These are phyloP conservation scores for Amylocystis lapponica DNA, from an alignment of 768 basidiomycete genomes.

Conservation along the genomic window DNA sequence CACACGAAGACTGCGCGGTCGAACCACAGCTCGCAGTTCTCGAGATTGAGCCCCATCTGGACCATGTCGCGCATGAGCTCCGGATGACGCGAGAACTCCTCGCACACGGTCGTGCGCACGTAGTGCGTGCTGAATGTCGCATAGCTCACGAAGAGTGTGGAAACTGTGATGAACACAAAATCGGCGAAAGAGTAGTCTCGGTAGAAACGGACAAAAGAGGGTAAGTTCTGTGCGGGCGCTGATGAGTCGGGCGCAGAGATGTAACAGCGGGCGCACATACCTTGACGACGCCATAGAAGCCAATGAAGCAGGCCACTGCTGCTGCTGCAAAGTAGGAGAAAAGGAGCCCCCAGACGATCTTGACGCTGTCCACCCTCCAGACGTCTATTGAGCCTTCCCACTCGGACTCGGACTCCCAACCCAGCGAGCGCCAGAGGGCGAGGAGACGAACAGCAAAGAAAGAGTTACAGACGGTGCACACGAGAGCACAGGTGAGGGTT, in stretches of 20 bases:
- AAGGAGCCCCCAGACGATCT: conserved; percentile 55
- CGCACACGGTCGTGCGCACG: conserved; percentile 59
- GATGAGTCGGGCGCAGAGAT: neutral
- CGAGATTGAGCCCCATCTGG: conserved; percentile 67
- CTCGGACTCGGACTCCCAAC: conserved; percentile 43
- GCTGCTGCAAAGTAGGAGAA: conserved; percentile 63
- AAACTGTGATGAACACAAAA: conserved; percentile 62
- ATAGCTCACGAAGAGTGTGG: conserved; percentile 51
- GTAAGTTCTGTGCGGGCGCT: conserved; percentile 40
- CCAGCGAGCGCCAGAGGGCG: conserved; percentile 38
- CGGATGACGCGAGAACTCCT: conserved; percentile 69
- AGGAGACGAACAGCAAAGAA: conserved; percentile 36
- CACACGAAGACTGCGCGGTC: conserved; percentile 58
- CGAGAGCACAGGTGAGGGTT: conserved; percentile 31
- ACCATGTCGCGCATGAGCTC: conserved; percentile 66
- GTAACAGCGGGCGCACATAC: conserved; percentile 28
- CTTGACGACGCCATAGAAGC: conserved; percentile 64
- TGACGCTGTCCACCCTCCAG: conserved; percentile 36
- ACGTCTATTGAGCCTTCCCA: conserved; percentile 40
- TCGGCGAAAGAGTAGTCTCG: conserved; percentile 79
- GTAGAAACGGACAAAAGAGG: conserved; percentile 69
- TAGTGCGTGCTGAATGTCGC: conserved; percentile 48
- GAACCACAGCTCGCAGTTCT: conserved; percentile 79
- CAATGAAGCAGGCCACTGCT: conserved; percentile 56
- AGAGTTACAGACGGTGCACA: conserved; percentile 37